Percentiles rank a stretch among this genome's conserved stretches.
Evolutionary conservation across 129 eudicot genomes (phyloP).

Genomic region (Tagetes erecta): DNA sequence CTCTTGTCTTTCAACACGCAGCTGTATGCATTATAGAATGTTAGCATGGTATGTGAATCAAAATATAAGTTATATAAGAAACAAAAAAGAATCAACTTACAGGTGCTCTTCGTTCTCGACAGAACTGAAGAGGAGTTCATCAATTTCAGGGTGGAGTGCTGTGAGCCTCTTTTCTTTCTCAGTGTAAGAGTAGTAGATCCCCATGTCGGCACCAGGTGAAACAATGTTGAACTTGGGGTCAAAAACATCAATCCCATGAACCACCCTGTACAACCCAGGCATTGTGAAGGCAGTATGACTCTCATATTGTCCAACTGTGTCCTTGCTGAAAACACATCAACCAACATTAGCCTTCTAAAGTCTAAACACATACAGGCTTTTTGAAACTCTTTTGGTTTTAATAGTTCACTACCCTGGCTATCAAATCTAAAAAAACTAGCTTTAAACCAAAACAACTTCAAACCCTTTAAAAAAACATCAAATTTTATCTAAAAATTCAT

Average conservation of each 20-base stretch:
- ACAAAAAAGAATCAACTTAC: conserved; percentile 26
- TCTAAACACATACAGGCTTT: no score
- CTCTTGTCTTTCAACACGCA: conserved; percentile 48
- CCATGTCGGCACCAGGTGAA: conserved; percentile 90
- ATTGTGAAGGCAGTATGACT: conserved; percentile 89
- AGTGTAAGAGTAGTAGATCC: conserved; percentile 59
- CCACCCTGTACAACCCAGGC: conserved; percentile 95
- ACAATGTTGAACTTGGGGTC: conserved; percentile 94
- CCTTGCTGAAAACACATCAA: conserved; percentile 52
- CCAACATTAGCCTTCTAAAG: no score
- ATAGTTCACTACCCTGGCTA: no score
- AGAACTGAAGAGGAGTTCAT: conserved; percentile 73
- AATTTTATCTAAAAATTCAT: no score
- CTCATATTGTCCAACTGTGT: conserved; percentile 93
- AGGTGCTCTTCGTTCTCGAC: conserved; percentile 89
- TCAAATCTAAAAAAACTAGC: no score
- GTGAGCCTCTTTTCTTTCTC: conserved; percentile 82
- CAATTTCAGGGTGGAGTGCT: conserved; percentile 77
- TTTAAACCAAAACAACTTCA: no score
- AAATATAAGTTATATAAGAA: neutral
- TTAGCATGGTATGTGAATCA: neutral
- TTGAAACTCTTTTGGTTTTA: no score
- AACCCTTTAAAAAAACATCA: no score
- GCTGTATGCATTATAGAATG: neutral
- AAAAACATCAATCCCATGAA: conserved; percentile 86